Base-by-base conservation (phyloP, 2,329 filamentous ascomycete genomes). In the Hypoxylon rubiginosum region DNA sequence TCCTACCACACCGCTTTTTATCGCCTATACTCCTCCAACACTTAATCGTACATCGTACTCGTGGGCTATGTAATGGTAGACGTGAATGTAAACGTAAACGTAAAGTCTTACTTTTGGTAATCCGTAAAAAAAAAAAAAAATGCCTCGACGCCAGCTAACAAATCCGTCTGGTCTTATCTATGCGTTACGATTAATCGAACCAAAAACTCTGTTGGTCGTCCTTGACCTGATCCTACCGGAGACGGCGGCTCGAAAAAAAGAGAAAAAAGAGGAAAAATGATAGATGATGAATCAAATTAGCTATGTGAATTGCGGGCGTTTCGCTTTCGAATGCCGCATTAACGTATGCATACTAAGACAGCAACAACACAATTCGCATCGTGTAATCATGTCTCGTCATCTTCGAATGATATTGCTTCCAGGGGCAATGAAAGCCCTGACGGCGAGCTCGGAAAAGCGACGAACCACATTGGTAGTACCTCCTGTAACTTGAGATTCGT, bases 401-500 rank as follows among this genome's bases (percentile, higher is more conserved):
- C 64, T 69, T 39, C 74, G 70, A 48, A 55, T 36, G 52, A 81
- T 86, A 73, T 86, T 87, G 70, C 81, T 79, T 10, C 84, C 86
- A 2, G 85, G 86, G 32, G 80, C 80, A 59, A 88, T 82, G 70
- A 85, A 90, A 19, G 88, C 88, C 66, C 88, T 83, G 26, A 85
- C 82, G 3, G 89, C 90, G 76, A 93, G 85, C 64, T 91, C 88
- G 70, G 89, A 88, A 59, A 93, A 82, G n/a, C 90, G 86, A 66
- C 91, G 88, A 57, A 91, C 87, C 51, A 92, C 88, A 67, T 92
- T 92, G 1, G 89, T 92, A 1, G 90, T 92, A n/a, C 90, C 90
- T n/a, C 89, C 88, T 11, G 86, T 81, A 24, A 82, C 85, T 58
- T 85, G 83, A 8, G 88, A 85, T 74, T 92, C 89, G 66, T 90